A percentile compares a stretch with the other conserved stretches of the same genome.
These are phyloP conservation scores for Davidsoniella virescens DNA, from an alignment of 2,329 filamentous ascomycete genomes.

Conservation along the genomic window DNA sequence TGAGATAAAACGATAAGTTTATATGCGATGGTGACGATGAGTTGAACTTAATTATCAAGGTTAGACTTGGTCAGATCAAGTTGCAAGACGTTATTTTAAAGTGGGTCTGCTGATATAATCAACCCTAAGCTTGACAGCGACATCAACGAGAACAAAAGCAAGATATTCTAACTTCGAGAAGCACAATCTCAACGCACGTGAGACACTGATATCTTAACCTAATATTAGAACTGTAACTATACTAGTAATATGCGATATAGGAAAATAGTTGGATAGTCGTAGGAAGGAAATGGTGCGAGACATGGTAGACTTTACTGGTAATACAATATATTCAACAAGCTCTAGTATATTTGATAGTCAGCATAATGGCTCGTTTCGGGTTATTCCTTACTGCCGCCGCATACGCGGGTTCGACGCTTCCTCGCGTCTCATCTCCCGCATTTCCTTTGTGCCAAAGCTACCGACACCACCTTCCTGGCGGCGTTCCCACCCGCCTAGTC, in stretches of 20 bases:
- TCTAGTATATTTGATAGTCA: no score
- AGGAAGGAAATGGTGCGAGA: neutral
- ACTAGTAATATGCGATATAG: neutral
- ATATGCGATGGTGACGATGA: neutral
- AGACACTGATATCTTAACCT: no score
- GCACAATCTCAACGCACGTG: neutral
- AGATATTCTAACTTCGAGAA: neutral
- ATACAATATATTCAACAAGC: neutral
- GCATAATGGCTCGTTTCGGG: no score
- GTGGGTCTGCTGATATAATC: conserved; percentile 11
- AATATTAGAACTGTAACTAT: neutral
- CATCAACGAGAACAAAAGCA: neutral
- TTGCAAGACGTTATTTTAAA: neutral
- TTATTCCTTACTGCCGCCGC: conserved; percentile 31
- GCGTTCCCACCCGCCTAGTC: conserved; percentile 53
- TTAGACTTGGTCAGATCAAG: neutral
- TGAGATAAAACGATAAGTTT: neutral
- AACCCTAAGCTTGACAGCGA: neutral
- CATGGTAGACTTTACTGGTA: neutral
- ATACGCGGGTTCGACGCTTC: conserved; percentile 72
- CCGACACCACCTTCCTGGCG: conserved; percentile 73
- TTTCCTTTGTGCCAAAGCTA: conserved; percentile 81
- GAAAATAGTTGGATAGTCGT: neutral
- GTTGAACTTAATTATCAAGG: neutral
- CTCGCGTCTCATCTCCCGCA: conserved; percentile 63